Evolutionary conservation across 2,329 filamentous ascomycete genomes (phyloP), one percentile per base, ranked within the genome.

Genomic region (Thelonectria rubi): DNA sequence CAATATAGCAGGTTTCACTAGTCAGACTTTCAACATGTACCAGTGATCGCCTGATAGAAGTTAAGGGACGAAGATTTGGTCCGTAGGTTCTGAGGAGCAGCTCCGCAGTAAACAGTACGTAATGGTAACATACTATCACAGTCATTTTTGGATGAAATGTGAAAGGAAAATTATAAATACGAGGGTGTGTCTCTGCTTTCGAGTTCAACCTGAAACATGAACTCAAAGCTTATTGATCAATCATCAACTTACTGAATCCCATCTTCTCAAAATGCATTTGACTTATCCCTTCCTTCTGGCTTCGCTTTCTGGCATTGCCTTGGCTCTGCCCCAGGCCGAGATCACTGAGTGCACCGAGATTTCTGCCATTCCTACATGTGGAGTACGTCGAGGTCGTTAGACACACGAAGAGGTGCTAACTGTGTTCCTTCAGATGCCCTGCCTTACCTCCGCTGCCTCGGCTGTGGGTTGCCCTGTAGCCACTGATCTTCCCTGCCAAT

Each of bases 301-400:
- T 32, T 55, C 56, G 18, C 53, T 68, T 15, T 49, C 65, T 17
- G 39, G 63, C 26, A 47, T 52, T 48, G 24, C 49, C 12, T 64
- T 68, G 21, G 57, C 59, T 50, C 21, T 67, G 8, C 65, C 65
- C 10, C 65, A 67, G 32, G 65, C 65, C 42, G 55, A 24, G 5
- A 42, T 50, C 14, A 65, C 65, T 20, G 65, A 58, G 9, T 68
- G 65, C 21, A 56, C 63, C 11, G 3, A 55, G 52, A 68, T 65
- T n/a, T 68, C 65, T 24, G 65, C 65, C 15, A 65, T 68, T 30
- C 65, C 65, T 5, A 59, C 63, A n/a, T 68, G 65, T 4, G 65
- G 65, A 53, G 65, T 68, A 54, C 55, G 65, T 53, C 4, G 17
- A 32, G 1, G 24, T 39, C 12, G 21, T 42, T 1, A 9, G 14